Conservation (phyloP, 2,329 filamentous ascomycete genomes). For the Sarocladium oryzae region DNA sequence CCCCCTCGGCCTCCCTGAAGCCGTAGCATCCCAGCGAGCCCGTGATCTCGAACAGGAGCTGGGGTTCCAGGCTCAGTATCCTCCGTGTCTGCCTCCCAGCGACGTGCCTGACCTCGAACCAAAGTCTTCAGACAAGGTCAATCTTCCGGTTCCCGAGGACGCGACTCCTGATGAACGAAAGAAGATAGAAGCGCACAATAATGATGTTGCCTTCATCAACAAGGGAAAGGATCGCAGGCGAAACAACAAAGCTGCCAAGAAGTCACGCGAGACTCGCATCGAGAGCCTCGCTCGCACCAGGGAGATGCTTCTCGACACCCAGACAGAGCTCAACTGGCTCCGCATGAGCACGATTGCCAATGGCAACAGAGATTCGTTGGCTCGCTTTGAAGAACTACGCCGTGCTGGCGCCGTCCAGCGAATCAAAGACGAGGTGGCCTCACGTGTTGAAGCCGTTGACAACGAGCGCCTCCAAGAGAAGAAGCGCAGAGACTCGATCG, state of each 20-base stretch:
- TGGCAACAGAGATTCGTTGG: neutral
- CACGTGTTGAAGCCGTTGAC: conserved; percentile 15
- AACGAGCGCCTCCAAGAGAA: conserved; percentile 13
- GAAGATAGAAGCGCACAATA: conserved; percentile 18
- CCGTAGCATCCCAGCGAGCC: conserved; percentile 16
- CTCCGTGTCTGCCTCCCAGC: conserved; percentile 22
- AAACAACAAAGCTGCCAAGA: conserved; percentile 33
- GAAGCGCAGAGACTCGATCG: conserved; percentile 15
- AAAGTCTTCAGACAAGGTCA: conserved; percentile 18
- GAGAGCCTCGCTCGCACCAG: conserved; percentile 20
- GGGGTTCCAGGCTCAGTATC: conserved; percentile 14
- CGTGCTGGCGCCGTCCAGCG: conserved; percentile 12
- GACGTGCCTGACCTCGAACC: conserved; percentile 19
- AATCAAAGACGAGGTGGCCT: conserved; percentile 16
- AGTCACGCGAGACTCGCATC: conserved; percentile 24
- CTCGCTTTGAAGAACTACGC: neutral
- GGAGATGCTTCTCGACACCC: conserved; percentile 17
- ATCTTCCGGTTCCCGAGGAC: conserved; percentile 15
- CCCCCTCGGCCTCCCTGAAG: conserved; percentile 11
- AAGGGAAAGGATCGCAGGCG: conserved; percentile 22
- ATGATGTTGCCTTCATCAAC: conserved; percentile 19
- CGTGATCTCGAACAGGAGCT: conserved; percentile 18
- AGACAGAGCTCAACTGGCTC: conserved; percentile 22
- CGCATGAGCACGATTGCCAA: conserved; percentile 8
- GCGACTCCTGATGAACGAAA: conserved; percentile 10